Conservation (phyloP, 176 grass and related monocot species). For the Oryza coarctata region DNA sequence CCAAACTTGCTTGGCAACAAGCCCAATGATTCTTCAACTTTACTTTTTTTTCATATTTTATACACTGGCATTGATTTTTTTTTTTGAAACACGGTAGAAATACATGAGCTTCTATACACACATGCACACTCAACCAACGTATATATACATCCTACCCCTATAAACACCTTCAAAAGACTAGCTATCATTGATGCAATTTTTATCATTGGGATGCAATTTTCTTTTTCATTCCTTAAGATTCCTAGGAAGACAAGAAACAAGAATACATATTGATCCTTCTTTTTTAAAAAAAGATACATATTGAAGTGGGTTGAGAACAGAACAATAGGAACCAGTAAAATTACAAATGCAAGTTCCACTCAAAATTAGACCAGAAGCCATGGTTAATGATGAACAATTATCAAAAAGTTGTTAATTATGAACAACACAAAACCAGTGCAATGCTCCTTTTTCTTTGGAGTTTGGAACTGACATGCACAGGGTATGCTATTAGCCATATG, state of each 20-base stretch:
- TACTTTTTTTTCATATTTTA: too few relatives aligned
- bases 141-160: too few relatives aligned
- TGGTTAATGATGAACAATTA: too few relatives aligned
- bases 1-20: background rate
- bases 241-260: background rate
- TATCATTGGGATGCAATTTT: background rate
- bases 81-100: too few relatives aligned
- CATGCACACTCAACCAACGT: too few relatives aligned
- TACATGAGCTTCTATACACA: too few relatives aligned
- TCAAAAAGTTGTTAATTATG: too few relatives aligned
- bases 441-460: background rate
- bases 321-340: background rate
- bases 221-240: background rate
- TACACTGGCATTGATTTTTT: too few relatives aligned
- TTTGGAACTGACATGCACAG: background rate
- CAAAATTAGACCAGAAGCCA: background rate
- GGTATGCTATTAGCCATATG: conserved; percentile 16
- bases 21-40: background rate
- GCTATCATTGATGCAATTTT: background rate
- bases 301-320: background rate
- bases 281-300: background rate
- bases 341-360: background rate
- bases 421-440: background rate
- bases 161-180: too few relatives aligned
- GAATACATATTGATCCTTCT: background rate